A percentile compares a stretch with the other conserved stretches of the same genome.
Conservation (phyloP, 768 basidiomycete genomes). For the Russula earlei region DNA sequence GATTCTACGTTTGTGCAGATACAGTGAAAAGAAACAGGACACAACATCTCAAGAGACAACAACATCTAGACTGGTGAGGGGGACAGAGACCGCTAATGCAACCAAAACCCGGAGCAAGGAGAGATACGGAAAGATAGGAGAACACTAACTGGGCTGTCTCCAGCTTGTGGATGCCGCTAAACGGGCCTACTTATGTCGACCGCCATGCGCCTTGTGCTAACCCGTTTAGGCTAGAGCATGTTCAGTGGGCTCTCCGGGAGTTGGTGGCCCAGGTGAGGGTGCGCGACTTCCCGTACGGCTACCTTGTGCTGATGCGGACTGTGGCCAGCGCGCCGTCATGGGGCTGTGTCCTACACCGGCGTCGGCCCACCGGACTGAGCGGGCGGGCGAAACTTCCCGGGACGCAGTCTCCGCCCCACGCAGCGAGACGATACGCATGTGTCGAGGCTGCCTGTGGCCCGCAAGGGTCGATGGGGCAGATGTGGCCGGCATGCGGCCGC, state of each 20-base stretch:
- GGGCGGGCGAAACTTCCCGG: constrained; percentile 37
- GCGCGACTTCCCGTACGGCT: constrained; percentile 12
- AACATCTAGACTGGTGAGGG: too few species aligned
- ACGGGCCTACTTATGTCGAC: too few species aligned
- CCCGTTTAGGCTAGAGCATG: too few species aligned
- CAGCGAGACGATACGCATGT: constrained; percentile 27
- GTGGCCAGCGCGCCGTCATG: constrained; percentile 16
- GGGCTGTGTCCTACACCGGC: constrained; percentile 16
- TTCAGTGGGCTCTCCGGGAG: neutral
- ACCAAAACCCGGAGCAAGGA: too few species aligned
- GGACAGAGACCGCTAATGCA: too few species aligned
- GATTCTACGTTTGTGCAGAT: too few species aligned
- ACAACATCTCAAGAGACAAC: too few species aligned
- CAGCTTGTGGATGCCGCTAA: too few species aligned
- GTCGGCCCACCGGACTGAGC: constrained; percentile 42
- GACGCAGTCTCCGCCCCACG: constrained; percentile 21
- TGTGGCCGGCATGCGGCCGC: constrained; percentile 17
- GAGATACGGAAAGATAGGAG: too few species aligned
- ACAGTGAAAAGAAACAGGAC: too few species aligned
- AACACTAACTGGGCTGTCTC: too few species aligned
- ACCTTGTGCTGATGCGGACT: constrained; percentile 10
- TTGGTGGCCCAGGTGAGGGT: constrained; percentile 3
- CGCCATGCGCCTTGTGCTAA: too few species aligned
- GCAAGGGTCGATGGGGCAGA: constrained; percentile 11
- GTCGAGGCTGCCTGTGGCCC: constrained; percentile 19